phyloP scores from a whole-genome alignment of 176 grass and related monocot species.

The Leersia perrieri region DNA sequence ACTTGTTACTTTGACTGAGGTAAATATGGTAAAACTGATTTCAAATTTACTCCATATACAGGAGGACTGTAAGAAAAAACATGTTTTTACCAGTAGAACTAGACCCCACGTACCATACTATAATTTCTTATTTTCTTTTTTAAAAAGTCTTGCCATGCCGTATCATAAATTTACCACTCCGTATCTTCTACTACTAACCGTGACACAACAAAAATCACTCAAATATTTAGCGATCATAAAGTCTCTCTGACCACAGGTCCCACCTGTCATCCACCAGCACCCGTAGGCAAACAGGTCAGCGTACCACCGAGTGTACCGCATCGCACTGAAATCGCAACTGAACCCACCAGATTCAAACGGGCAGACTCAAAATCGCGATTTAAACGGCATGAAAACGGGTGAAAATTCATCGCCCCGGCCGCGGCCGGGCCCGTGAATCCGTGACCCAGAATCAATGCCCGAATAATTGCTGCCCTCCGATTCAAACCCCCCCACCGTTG shows the following conservation, averaged over 20 bases:
- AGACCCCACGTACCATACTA: not conserved
- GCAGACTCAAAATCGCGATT: not conserved
- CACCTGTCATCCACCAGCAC: not conserved
- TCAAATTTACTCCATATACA: too few species aligned
- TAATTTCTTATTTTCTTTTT: not conserved
- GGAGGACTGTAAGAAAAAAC: too few species aligned
- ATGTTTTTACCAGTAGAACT: too few species aligned
- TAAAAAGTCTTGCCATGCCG: not conserved
- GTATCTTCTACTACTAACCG: too few species aligned
- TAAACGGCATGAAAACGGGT: not conserved
- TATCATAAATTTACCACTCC: too few species aligned
- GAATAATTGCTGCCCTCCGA: slow-evolving; percentile 2
- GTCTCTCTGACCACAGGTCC: not conserved
- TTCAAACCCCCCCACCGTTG: slow-evolving; percentile 9
- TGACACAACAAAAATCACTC: too few species aligned
- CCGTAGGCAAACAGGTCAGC: not conserved
- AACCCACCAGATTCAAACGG: not conserved
- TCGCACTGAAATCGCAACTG: not conserved
- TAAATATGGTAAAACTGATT: too few species aligned
- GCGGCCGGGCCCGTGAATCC: too few species aligned
- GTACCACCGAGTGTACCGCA: not conserved
- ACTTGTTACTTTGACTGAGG: too few species aligned
- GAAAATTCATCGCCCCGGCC: too few species aligned
- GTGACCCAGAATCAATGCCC: slow-evolving; percentile 36
- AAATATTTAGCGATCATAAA: too few species aligned